Evolutionary conservation across 169 alveolate genomes (phyloP).

Genomic region (Babesia bovis): DNA sequence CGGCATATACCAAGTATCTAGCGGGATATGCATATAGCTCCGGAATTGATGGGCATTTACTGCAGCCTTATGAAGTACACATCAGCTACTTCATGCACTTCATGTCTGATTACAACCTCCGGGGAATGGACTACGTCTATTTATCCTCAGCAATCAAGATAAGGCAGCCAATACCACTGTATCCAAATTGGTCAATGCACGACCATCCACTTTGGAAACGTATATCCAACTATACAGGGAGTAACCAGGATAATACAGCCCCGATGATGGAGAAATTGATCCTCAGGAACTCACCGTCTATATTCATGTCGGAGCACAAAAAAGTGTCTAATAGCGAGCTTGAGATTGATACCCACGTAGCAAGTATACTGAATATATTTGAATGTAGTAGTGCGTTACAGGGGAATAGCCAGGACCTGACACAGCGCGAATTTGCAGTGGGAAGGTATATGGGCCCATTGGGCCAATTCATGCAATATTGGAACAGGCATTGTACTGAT

Average conservation of each 20-base stretch:
- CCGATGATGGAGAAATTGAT: not conserved
- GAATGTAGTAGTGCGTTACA: not conserved
- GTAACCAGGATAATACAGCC: not conserved
- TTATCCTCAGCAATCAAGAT: conserved; percentile 37
- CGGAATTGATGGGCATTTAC: conserved; percentile 6
- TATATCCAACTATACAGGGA: not conserved
- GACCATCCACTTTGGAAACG: conserved; percentile 24
- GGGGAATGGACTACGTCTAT: conserved; percentile 28
- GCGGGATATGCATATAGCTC: conserved; percentile 13
- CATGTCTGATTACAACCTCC: conserved; percentile 21
- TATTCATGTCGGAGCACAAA: conserved; percentile 18
- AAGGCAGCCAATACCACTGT: conserved; percentile 26
- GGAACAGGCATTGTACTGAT: conserved; percentile 20
- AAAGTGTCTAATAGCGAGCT: conserved; percentile 16
- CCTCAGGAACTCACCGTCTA: conserved; percentile 30
- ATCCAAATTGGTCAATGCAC: conserved; percentile 8
- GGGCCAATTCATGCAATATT: conserved; percentile 2
- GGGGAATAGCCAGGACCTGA: not conserved
- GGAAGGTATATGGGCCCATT: conserved; percentile 26
- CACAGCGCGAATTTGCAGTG: conserved; percentile 9
- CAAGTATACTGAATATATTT: conserved; percentile 19
- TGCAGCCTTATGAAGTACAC: conserved; percentile 40
- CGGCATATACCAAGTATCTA: conserved; percentile 11
- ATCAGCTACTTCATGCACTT: conserved; percentile 32
- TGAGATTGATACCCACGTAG: conserved; percentile 30